Evolutionary conservation across 257 asterid species (phyloP).

Genomic region (Fraxinus americana): DNA sequence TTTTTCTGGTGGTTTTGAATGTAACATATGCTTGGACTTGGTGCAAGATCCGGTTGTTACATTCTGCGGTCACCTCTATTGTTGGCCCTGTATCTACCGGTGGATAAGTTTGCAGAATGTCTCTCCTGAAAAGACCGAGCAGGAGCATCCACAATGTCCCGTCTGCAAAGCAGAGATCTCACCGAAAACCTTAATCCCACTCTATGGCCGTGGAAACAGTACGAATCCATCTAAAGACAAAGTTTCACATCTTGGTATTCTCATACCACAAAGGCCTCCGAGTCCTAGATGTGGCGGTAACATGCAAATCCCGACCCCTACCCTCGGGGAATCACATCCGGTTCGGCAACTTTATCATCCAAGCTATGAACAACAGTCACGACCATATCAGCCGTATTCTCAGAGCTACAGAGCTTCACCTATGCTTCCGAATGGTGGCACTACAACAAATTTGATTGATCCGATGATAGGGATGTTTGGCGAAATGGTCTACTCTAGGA

Average conservation of each 20-base stretch:
- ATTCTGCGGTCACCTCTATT: slow-evolving; percentile 79
- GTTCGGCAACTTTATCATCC: slow-evolving; percentile 38
- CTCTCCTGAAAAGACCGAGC: slow-evolving; percentile 32
- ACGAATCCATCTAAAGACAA: slow-evolving; percentile 35
- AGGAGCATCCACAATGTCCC: slow-evolving; percentile 61
- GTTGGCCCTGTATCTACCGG: slow-evolving; percentile 86
- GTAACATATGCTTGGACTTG: slow-evolving; percentile 71
- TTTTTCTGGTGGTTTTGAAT: slow-evolving; percentile 55
- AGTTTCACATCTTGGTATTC: slow-evolving; percentile 33
- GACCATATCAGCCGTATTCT: not conserved
- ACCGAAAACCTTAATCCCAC: slow-evolving; percentile 60
- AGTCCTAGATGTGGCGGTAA: slow-evolving; percentile 43
- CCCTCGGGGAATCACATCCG: slow-evolving; percentile 21
- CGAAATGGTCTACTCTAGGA: slow-evolving; percentile 58
- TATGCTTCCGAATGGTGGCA: slow-evolving; percentile 20
- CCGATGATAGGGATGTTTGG: slow-evolving; percentile 64
- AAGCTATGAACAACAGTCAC: slow-evolving; percentile 29
- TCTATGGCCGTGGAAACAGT: slow-evolving; percentile 63
- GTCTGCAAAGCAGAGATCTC: slow-evolving; percentile 74
- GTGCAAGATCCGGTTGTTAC: slow-evolving; percentile 81
- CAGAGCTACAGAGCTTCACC: slow-evolving; percentile 17
- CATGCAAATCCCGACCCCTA: slow-evolving; percentile 10
- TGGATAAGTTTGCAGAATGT: slow-evolving; percentile 53
- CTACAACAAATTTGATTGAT: slow-evolving; percentile 32
- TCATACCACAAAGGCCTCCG: slow-evolving; percentile 62